Percentiles rank a stretch among this genome's conserved stretches.
phyloP scores from a whole-genome alignment of 2,329 filamentous ascomycete genomes.

The Neurospora sp. region DNA sequence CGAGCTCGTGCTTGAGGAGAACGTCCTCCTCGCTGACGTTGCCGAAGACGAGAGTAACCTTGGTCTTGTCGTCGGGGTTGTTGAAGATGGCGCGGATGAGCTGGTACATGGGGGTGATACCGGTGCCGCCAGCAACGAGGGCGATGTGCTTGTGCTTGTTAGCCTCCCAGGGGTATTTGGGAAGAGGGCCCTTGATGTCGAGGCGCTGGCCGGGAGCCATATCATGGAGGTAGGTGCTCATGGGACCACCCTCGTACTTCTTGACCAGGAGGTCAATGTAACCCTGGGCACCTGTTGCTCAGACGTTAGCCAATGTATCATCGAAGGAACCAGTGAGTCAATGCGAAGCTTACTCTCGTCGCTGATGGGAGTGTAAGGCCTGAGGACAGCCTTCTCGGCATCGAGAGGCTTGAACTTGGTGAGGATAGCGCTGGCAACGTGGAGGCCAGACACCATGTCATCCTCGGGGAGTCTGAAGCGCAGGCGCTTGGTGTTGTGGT shows the following conservation, averaged over 20 bases:
- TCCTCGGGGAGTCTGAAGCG: constrained; percentile 78
- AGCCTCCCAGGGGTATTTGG: constrained; percentile 79
- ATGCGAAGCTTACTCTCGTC: constrained; percentile 56
- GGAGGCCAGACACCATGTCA: constrained; percentile 74
- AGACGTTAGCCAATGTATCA: constrained; percentile 5
- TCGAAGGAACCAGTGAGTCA: background rate
- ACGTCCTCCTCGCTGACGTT: constrained; percentile 89
- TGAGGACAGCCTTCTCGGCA: constrained; percentile 74
- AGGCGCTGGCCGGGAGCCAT: constrained; percentile 74
- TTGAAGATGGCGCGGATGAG: constrained; percentile 84
- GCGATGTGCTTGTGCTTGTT: constrained; percentile 93
- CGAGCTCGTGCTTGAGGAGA: constrained; percentile 74
- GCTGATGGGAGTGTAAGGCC: constrained; percentile 87
- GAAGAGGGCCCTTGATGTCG: constrained; percentile 88
- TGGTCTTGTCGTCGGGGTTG: constrained; percentile 93
- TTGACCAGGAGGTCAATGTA: constrained; percentile 87
- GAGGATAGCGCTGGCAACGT: constrained; percentile 75
- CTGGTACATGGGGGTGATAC: constrained; percentile 98
- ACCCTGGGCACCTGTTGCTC: constrained; percentile 55
- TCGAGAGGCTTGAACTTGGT: constrained; percentile 85
- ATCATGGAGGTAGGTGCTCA: constrained; percentile 81
- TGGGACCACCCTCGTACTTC: constrained; percentile 79
- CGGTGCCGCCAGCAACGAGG: constrained; percentile 86
- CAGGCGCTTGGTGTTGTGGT: constrained; percentile 91
- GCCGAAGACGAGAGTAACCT: constrained; percentile 90